Conservation (phyloP, 495 filamentous ascomycete genomes). For the Astrothelium macrocarpum region DNA sequence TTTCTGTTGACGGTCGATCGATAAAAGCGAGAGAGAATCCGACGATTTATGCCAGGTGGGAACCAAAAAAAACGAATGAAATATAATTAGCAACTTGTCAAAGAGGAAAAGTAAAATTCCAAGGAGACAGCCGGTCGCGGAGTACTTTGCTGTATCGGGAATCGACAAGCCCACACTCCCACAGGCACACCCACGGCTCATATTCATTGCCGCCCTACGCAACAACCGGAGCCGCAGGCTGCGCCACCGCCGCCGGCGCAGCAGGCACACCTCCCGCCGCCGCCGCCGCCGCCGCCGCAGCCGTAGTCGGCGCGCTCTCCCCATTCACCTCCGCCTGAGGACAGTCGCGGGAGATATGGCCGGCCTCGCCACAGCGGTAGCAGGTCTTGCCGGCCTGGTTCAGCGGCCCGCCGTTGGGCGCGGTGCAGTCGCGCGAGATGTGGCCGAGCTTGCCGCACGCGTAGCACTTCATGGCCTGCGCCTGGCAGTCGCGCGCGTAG, state of each 20-base stretch:
- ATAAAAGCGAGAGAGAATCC: not conserved
- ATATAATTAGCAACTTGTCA: not conserved
- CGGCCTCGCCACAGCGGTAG: slow-evolving; percentile 92
- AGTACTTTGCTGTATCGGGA: not conserved
- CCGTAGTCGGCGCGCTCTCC: slow-evolving; percentile 32
- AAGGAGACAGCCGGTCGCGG: not conserved
- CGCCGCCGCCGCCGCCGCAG: slow-evolving; percentile 29
- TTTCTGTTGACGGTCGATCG: not conserved
- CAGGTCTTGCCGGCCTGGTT: slow-evolving; percentile 96
- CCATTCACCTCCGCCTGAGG: slow-evolving; percentile 49
- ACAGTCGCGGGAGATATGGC: slow-evolving; percentile 95
- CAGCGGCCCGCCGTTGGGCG: slow-evolving; percentile 90
- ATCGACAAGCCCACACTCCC: not conserved
- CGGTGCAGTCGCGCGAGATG: slow-evolving; percentile 95
- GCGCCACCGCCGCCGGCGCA: slow-evolving; percentile 16
- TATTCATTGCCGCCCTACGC: slow-evolving; percentile 38
- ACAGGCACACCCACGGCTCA: not conserved
- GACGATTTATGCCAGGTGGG: not conserved
- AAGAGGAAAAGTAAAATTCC: not conserved
- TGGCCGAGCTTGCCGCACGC: slow-evolving; percentile 97
- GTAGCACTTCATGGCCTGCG: slow-evolving; percentile 99
- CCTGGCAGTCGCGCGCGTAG: slow-evolving; percentile 97
- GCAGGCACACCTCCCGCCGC: slow-evolving; percentile 6
- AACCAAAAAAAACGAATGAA: not conserved
- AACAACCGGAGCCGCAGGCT: slow-evolving; percentile 32